Evolutionary conservation across 768 basidiomycete species (phyloP).

Genomic region (Amanita exitialis): DNA sequence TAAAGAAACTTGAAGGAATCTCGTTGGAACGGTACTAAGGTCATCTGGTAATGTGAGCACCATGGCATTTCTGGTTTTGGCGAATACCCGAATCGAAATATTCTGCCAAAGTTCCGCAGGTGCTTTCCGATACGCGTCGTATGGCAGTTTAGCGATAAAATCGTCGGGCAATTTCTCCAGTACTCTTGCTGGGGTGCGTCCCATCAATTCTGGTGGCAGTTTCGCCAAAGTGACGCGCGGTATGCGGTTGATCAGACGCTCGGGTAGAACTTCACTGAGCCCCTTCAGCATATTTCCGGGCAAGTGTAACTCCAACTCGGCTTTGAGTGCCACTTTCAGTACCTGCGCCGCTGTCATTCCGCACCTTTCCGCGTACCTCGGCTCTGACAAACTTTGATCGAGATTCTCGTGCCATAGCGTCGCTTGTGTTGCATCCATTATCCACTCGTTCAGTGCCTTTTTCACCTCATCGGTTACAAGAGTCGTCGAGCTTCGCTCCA

Average conservation of each 20-base stretch:
- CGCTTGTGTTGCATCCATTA: background rate
- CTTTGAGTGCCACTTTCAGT: background rate
- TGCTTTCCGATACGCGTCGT: background rate
- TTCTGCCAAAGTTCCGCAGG: background rate
- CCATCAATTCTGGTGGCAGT: background rate
- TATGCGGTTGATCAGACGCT: background rate
- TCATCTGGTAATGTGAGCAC: background rate
- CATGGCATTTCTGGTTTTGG: background rate
- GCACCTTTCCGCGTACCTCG: background rate
- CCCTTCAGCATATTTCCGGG: background rate
- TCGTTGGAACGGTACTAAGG: background rate
- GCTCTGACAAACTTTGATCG: background rate
- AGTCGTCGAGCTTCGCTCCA: background rate
- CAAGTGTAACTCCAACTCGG: background rate
- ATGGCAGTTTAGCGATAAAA: background rate
- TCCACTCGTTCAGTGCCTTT: background rate
- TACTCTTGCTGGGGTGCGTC: background rate
- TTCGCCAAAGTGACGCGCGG: background rate
- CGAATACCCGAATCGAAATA: background rate
- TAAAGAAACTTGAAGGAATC: too few species aligned
- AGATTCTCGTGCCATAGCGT: background rate
- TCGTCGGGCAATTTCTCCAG: background rate
- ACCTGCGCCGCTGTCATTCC: background rate
- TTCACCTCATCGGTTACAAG: background rate
- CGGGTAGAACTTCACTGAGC: background rate